Base-by-base conservation (phyloP, 805 yeast species). In the Ogataea dorogensis region DNA sequence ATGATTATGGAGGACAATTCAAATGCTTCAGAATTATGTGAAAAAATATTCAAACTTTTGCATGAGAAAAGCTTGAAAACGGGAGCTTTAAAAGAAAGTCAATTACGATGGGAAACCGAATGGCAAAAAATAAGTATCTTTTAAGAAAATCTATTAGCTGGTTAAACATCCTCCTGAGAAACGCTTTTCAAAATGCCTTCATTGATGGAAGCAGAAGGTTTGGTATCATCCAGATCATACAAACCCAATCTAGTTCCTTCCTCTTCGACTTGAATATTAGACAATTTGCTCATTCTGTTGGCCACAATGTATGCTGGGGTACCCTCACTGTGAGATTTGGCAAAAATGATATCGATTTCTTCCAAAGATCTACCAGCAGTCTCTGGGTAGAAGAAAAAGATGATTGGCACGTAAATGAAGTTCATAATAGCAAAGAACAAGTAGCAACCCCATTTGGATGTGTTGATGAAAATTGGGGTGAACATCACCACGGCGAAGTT, bases 51-150 rank as follows among this genome's bases (percentile, higher is more conserved):
- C 7, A 47, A 55, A 16, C 38, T 69, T 12, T 52, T 73, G 29
- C 58, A 53, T 30, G 33, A 42, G 22, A 41, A 51, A 0, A 65
- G 44, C 1, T 51, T 91, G 27, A 79, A 73, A 47, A 44, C 51
- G 7, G 96, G 96, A 10, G 98, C 97, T 0, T 12, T 79, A 32
- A 38, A 49, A n/a, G 95, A 89, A 61, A 77, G 94, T 34, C 43
- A 64, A 27, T 55, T 60, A 17, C 71, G 84, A 36, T 91, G 98
- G 98, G 75, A 77, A 27, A 61, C 68, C 9, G 84, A 81, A 53
- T 91, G 98, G 98, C 7, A 5, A 3, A 35, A 28, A 14, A 24
- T 19, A 3, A 20, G 19, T 7, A 17, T 35, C 4, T 35, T 35
- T 24, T 20, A 21, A 24, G 13, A 13, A 9, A 20, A 21, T 33